Base-by-base conservation (phyloP, 805 yeast species). In the Cyberlindnera maclurae region DNA sequence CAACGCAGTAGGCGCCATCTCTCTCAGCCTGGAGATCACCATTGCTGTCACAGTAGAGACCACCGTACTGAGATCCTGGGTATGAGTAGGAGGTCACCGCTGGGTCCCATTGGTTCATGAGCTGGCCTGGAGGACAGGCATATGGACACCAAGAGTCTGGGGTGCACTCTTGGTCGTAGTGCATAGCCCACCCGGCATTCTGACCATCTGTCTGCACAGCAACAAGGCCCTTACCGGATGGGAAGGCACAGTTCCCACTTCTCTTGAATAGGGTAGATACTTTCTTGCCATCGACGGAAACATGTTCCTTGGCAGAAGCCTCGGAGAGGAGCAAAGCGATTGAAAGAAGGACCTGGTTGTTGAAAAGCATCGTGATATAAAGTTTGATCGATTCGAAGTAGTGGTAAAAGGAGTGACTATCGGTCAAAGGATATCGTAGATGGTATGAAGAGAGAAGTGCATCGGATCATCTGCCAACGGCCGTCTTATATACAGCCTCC, bases 81-180 rank as follows among this genome's bases (percentile, higher is more conserved):
- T 82, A 82, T 6, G 79, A 50, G 64, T 86, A 87, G 10, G 77
- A 47, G n/a, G 84, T 84, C 28, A 79, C 82, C 4, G 58, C 45
- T 4, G 87, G 77, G 54, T 88, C 93, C 96, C 95, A 87, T 62
- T 87, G 96, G 24, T 79, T 84, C 81, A 82, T 79, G 39, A 87
- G 60, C 59, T 83, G 75, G 42, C 96, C 96, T 30, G 95, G 83
- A 13, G 87, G 78, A 58, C 96, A 87, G 13, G 96, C 96, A 59
- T 82, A 88, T 24, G 95, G 96, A 61, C 96, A 87, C 73, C 79
- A 88, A 24, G 68, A 63, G n/a, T 93, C 95, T 18, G 81, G 68
- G 4, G 77, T 59, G 61, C 96, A 87, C 28, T 67, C 52, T 52
- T 79, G 82, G 59, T 83, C 93, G 36, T 76, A 77, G 49, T 79